phyloP scores from a whole-genome alignment of 345 rosid species.

The Chamaenerion angustifolium region DNA sequence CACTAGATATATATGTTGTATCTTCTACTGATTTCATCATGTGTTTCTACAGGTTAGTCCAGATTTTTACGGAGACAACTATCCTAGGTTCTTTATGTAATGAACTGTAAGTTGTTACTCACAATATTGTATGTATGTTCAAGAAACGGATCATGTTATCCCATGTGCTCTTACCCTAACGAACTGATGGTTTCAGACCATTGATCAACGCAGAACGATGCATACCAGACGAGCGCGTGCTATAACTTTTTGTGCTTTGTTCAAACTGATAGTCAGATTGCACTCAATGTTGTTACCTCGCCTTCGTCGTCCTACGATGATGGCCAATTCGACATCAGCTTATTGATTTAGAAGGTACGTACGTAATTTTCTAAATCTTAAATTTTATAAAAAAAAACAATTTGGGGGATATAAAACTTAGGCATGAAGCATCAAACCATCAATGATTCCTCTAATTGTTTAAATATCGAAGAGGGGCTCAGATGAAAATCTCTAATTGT shows the following conservation, averaged over 20 bases:
- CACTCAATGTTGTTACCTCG: slow-evolving; percentile 91
- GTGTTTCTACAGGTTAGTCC: slow-evolving; percentile 66
- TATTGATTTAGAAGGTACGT: slow-evolving; percentile 98
- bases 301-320: slow-evolving; percentile 79
- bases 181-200: not conserved
- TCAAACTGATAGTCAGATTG: slow-evolving; percentile 75
- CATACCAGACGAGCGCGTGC: slow-evolving; percentile 93
- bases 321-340: slow-evolving; percentile 89
- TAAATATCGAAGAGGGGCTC: no score
- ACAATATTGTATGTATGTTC: no score
- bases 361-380: no score
- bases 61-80: slow-evolving; percentile 82
- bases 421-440: slow-evolving; percentile 4
- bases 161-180: no score
- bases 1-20: no score
- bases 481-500: no score
- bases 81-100: slow-evolving; percentile 92
- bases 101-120: slow-evolving; percentile 64
- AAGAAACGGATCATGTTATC: not conserved
- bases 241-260: slow-evolving; percentile 91
- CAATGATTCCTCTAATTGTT: no score
- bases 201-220: slow-evolving; percentile 44
- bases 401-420: no score
- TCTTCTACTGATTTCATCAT: not conserved
- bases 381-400: no score